A percentile compares a stretch with the other conserved stretches of the same genome.
Evolutionary conservation across 139 green algal genomes (phyloP).

Genomic region (Desmodesmus armatus): DNA sequence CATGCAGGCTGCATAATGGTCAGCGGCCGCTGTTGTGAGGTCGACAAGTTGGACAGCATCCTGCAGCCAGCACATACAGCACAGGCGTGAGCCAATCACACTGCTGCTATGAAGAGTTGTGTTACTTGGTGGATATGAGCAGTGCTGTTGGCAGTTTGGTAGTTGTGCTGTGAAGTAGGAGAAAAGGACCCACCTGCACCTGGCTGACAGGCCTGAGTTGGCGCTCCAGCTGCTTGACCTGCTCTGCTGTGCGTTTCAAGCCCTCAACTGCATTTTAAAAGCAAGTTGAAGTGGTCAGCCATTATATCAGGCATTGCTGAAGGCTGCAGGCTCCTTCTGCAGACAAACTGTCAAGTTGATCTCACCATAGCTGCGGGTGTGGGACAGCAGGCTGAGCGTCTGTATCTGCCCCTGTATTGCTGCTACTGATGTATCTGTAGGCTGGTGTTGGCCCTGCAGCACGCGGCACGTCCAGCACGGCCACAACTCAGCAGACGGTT

Average conservation of each 20-base stretch:
- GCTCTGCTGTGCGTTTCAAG: slow-evolving; percentile 2
- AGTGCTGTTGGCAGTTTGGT: neutral
- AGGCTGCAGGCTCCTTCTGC: neutral
- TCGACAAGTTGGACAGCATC: slow-evolving; percentile 11
- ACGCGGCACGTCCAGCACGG: no score
- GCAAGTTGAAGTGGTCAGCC: neutral
- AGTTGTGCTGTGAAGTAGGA: neutral
- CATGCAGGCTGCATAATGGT: slow-evolving; percentile 12
- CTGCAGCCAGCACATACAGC: slow-evolving; percentile 5
- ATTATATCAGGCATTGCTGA: neutral
- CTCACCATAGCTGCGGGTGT: slow-evolving; percentile 38
- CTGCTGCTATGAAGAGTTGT: neutral
- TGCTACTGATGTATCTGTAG: no score
- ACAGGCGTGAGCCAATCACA: neutral
- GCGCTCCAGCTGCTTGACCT: slow-evolving; percentile 40
- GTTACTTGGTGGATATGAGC: neutral
- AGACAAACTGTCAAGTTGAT: neutral
- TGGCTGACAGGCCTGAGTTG: slow-evolving; percentile 3
- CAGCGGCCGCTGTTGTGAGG: neutral
- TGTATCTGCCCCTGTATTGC: slow-evolving; percentile 17
- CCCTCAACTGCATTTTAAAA: slow-evolving; percentile 19
- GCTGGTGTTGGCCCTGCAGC: no score
- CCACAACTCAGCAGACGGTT: no score
- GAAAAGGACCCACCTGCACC: neutral
- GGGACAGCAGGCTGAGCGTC: slow-evolving; percentile 21